A percentile compares a stretch with the other conserved stretches of the same genome.
phyloP scores from a whole-genome alignment of 768 basidiomycete genomes.

The Amanita molliuscula region DNA sequence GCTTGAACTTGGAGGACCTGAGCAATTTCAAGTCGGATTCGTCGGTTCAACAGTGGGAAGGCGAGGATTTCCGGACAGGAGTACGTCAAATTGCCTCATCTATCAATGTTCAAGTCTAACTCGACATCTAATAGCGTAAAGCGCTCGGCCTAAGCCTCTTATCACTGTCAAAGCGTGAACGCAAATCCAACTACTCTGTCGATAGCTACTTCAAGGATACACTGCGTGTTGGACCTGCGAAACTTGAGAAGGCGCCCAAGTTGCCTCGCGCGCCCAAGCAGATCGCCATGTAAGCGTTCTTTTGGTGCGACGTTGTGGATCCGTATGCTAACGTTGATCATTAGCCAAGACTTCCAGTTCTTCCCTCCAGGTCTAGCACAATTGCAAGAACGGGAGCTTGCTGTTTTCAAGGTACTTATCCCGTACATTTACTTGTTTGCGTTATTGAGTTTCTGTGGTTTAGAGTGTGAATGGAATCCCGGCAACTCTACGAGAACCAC shows the following conservation, averaged over 20 bases:
- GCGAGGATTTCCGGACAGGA: slow-evolving; percentile 80
- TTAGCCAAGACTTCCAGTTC: slow-evolving; percentile 94
- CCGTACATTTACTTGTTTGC: neutral
- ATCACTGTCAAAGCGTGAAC: slow-evolving; percentile 86
- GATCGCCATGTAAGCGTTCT: slow-evolving; percentile 54
- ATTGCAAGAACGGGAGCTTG: slow-evolving; percentile 81
- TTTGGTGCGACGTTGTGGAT: neutral
- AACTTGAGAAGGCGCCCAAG: slow-evolving; percentile 74
- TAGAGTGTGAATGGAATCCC: slow-evolving; percentile 59
- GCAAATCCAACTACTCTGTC: slow-evolving; percentile 90
- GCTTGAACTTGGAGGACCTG: slow-evolving; percentile 86
- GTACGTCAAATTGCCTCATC: slow-evolving; percentile 24
- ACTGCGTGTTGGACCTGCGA: slow-evolving; percentile 68
- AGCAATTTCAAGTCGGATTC: slow-evolving; percentile 96
- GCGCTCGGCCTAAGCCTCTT: slow-evolving; percentile 65
- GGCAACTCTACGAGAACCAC: slow-evolving; percentile 54
- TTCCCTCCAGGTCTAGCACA: slow-evolving; percentile 73
- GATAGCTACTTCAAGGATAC: slow-evolving; percentile 95
- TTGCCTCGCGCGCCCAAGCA: slow-evolving; percentile 84
- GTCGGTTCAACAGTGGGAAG: slow-evolving; percentile 90
- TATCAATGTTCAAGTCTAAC: neutral
- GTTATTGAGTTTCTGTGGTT: neutral
- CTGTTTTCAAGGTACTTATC: slow-evolving; percentile 58
- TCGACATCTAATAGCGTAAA: slow-evolving; percentile 40
- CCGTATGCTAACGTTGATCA: neutral